Evolutionary conservation across 2,329 filamentous ascomycete genomes (phyloP), one percentile per base, ranked within the genome.

Genomic region (Penicillium sp.): DNA sequence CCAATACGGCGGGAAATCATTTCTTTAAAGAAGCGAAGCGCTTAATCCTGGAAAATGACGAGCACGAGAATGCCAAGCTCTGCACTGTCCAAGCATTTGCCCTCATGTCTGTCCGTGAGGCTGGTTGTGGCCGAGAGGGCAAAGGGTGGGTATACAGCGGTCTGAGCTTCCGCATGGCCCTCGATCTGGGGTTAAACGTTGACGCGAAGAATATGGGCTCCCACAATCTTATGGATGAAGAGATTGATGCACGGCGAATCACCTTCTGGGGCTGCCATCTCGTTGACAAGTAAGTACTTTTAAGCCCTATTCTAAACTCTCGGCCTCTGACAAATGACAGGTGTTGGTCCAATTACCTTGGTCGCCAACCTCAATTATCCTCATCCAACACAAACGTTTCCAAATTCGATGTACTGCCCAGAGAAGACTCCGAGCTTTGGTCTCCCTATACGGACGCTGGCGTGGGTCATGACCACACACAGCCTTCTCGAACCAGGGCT

Each of bases 71-170:
- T 67, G 91, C 95, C 1, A 87, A 88, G 54, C 81, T 98, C 57
- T 90, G 92, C 5, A 98, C 93, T 0, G 92, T 98, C 0, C 95
- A 99, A 77, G 95, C 95, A 0, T 79, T 98, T 56, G 93, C 92
- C 0, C 81, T 98, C 63, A 97, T 99, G 93, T 97, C 93, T 7
- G 94, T 98, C 0, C 85, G 95, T 61, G 95, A 99, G 79, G 95
- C 94, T 2, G 95, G 95, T 0, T 98, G 94, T 74, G 94, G 91
- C 0, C 85, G 94, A 43, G 95, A 98, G 77, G 92, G 92, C 41
- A 96, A 95, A 75, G 95, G 95, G 1, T 99, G 95, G 95, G 92
- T 97, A 3, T 98, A 98, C 75, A 96, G 92, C 69, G 94, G 95
- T 52, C 97, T 99, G 91, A 95, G 91, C 70, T 98, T 99, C 74